These are phyloP conservation scores for Vicia faba DNA, from an alignment of 306 rosid species.

Conservation along the genomic window DNA sequence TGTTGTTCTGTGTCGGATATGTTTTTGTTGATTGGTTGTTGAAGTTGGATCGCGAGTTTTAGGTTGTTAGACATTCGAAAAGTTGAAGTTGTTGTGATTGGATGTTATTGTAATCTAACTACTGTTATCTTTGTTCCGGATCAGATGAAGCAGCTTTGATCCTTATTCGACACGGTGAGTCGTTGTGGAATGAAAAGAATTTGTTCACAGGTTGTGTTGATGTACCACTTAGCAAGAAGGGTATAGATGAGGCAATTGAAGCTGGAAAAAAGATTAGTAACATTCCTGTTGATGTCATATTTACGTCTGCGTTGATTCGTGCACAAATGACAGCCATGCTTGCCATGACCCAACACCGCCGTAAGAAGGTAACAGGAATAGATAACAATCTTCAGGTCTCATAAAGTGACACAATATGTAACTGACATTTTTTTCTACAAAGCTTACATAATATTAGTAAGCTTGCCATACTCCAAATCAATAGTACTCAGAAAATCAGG, in stretches of 20 bases:
- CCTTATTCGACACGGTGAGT: slow-evolving; percentile 94
- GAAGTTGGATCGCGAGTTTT: slow-evolving; percentile 33
- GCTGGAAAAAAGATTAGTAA: slow-evolving; percentile 98
- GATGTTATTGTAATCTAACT: slow-evolving; percentile 21
- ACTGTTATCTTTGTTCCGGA: slow-evolving; percentile 17
- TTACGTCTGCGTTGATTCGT: slow-evolving; percentile 90
- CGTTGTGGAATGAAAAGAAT: slow-evolving; percentile 95
- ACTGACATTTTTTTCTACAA: not conserved
- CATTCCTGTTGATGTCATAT: slow-evolving; percentile 93
- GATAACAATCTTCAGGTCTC: slow-evolving; percentile 1
- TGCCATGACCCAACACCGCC: slow-evolving; percentile 98
- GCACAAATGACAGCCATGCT: slow-evolving; percentile 99
- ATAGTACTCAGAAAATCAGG: no score
- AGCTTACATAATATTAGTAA: slow-evolving; percentile 10
- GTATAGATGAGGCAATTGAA: slow-evolving; percentile 97
- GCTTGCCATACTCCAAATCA: no score
- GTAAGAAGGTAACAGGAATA: slow-evolving; percentile 64
- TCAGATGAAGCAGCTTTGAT: slow-evolving; percentile 95
- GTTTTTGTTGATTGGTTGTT: slow-evolving; percentile 19
- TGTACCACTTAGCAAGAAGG: slow-evolving; percentile 92
- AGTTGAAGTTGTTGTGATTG: slow-evolving; percentile 24
- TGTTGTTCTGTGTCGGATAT: not conserved
- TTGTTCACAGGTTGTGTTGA: slow-evolving; percentile 98
- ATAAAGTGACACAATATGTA: slow-evolving; percentile 12
- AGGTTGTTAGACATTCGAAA: slow-evolving; percentile 7